Evolutionary conservation across 192 early-diverging fungal genomes (phyloP).

Genomic region (Entrophospora sp.): DNA sequence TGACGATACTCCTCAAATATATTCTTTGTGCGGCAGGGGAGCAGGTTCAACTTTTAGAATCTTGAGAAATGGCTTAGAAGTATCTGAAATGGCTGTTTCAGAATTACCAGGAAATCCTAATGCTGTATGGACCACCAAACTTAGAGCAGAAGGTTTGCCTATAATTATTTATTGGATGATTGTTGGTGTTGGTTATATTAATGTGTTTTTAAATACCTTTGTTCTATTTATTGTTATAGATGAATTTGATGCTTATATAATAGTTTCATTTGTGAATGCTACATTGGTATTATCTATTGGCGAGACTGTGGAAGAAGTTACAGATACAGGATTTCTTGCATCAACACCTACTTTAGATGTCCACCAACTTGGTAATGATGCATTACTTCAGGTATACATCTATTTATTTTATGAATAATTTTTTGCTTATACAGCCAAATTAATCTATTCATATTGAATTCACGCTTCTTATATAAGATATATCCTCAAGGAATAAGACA

Average conservation of each 20-base stretch:
- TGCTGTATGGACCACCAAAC: conserved; percentile 77
- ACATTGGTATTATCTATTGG: conserved; percentile 90
- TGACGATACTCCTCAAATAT: conserved; percentile 93
- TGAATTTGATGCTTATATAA: conserved; percentile 73
- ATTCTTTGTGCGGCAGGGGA: conserved; percentile 78
- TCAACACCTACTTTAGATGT: conserved; percentile 79
- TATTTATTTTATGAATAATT: background rate
- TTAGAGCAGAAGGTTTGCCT: conserved; percentile 26
- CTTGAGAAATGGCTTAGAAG: conserved; percentile 86
- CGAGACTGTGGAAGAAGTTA: conserved; percentile 86
- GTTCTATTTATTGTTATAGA: conserved; percentile 27
- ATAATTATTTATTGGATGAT: background rate
- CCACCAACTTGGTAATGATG: conserved; percentile 76
- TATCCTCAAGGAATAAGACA: conserved; percentile 88
- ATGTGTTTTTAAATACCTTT: too few relatives aligned
- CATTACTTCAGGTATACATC: conserved; percentile 70
- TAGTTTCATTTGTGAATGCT: conserved; percentile 86
- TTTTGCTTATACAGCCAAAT: background rate
- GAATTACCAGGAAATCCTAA: conserved; percentile 90
- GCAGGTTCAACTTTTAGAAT: conserved; percentile 75
- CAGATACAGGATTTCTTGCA: conserved; percentile 81
- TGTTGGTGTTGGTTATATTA: too few relatives aligned
- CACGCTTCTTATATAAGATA: conserved; percentile 22
- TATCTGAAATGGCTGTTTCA: conserved; percentile 82
- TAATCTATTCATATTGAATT: too few relatives aligned